phyloP scores from a whole-genome alignment of 2,329 filamentous ascomycete species.

The Rhynchosporium graminicola region DNA sequence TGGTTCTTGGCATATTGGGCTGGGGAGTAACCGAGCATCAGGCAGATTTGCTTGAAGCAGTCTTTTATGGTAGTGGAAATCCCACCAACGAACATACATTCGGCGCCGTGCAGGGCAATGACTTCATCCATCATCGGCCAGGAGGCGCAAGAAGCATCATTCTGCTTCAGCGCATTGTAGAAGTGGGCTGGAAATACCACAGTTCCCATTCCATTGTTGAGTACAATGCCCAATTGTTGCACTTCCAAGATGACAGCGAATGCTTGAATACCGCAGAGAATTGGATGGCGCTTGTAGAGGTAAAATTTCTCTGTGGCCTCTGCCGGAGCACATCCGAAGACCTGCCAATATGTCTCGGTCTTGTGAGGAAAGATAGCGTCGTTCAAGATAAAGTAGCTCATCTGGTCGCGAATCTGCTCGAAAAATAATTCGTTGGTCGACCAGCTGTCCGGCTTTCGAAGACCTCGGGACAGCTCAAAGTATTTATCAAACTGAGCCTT shows the following conservation, averaged over 20 bases:
- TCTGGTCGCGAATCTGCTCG: neutral
- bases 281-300: slow-evolving; percentile 21
- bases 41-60: slow-evolving; percentile 17
- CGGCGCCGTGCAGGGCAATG: slow-evolving; percentile 14
- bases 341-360: neutral
- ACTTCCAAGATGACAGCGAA: slow-evolving; percentile 11
- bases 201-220: slow-evolving; percentile 15
- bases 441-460: slow-evolving; percentile 3
- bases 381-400: neutral
- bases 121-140: slow-evolving; percentile 22
- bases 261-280: slow-evolving; percentile 22
- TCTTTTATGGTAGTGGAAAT: slow-evolving; percentile 8
- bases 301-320: slow-evolving; percentile 19
- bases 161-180: slow-evolving; percentile 18
- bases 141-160: neutral
- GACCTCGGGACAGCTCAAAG: slow-evolving; percentile 12
- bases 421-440: neutral
- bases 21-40: slow-evolving; percentile 16
- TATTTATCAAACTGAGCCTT: neutral
- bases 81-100: slow-evolving; percentile 19
- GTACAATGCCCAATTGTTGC: neutral
- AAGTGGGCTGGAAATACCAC: slow-evolving; percentile 20
- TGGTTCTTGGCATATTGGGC: slow-evolving; percentile 15
- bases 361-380: slow-evolving; percentile 14
- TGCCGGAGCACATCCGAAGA: neutral